These are phyloP conservation scores for Paramecium caudatum DNA, from an alignment of 73 alveolate species.

Conservation along the genomic window DNA sequence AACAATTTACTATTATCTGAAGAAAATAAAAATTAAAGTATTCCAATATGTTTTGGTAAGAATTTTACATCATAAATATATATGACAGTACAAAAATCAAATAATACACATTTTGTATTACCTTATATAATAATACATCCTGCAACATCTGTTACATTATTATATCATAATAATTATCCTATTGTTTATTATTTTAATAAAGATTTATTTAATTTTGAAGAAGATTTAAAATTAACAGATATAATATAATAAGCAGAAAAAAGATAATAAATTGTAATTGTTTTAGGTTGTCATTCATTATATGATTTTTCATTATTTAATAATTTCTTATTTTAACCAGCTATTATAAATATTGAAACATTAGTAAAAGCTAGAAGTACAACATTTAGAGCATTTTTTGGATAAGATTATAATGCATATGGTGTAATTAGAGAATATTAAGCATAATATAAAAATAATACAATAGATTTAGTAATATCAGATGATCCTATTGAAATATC, in stretches of 20 bases:
- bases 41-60: conserved; percentile 1
- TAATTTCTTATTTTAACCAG: background rate
- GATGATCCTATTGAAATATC: conserved; percentile 28
- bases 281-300: background rate
- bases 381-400: background rate
- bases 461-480: conserved; percentile 15
- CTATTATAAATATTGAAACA: background rate
- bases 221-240: background rate
- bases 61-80: background rate
- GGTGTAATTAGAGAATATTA: conserved; percentile 3
- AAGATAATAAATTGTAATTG: background rate
- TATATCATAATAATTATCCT: background rate
- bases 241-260: background rate
- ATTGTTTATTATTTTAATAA: background rate
- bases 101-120: background rate
- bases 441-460: background rate
- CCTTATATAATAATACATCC: background rate
- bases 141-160: background rate
- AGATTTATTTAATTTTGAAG: conserved; percentile 12
- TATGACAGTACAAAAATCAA: conserved; percentile 1
- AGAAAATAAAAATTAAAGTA: background rate
- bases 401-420: background rate
- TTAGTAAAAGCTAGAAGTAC: conserved; percentile 7
- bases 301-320: conserved; percentile 14
- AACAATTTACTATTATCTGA: background rate